Evolutionary conservation across 345 rosid genomes (phyloP).

Genomic region (Mangifera indica): DNA sequence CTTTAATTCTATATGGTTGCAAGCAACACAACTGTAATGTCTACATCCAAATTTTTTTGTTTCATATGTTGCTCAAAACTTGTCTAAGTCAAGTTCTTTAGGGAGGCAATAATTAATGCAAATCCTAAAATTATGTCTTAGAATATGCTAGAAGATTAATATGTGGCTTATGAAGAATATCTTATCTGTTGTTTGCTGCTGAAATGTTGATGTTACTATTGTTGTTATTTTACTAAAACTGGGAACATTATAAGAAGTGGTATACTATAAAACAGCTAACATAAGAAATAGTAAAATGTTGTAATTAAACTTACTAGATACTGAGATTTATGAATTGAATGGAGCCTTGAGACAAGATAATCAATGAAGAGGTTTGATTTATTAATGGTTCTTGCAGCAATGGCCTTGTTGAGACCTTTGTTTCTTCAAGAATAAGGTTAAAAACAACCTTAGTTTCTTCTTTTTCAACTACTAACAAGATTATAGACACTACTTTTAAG

Average conservation of each 20-base stretch:
- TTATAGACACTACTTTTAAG: slow-evolving; percentile 52
- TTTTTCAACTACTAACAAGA: slow-evolving; percentile 69
- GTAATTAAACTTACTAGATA: slow-evolving; percentile 90
- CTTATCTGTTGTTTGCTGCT: no score
- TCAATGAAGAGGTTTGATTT: slow-evolving; percentile 68
- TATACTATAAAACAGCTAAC: background rate
- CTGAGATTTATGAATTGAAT: slow-evolving; percentile 72
- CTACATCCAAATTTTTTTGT: background rate
- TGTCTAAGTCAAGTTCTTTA: no score
- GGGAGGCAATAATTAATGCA: no score
- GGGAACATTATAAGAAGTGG: no score
- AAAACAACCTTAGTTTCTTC: slow-evolving; percentile 93
- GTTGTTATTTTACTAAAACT: no score
- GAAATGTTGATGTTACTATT: no score
- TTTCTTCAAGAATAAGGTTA: slow-evolving; percentile 75
- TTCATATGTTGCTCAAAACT: no score
- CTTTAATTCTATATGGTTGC: background rate
- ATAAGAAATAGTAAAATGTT: slow-evolving; percentile 12
- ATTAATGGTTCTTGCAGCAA: slow-evolving; percentile 67
- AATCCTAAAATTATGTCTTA: no score
- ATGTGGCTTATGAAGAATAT: no score
- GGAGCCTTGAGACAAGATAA: slow-evolving; percentile 81
- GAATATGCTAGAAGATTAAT: no score
- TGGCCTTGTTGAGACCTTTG: slow-evolving; percentile 70
- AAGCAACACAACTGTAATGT: background rate